Evolutionary conservation across 805 yeast species (phyloP).

Genomic region (Scheffersomyces stipitis): DNA sequence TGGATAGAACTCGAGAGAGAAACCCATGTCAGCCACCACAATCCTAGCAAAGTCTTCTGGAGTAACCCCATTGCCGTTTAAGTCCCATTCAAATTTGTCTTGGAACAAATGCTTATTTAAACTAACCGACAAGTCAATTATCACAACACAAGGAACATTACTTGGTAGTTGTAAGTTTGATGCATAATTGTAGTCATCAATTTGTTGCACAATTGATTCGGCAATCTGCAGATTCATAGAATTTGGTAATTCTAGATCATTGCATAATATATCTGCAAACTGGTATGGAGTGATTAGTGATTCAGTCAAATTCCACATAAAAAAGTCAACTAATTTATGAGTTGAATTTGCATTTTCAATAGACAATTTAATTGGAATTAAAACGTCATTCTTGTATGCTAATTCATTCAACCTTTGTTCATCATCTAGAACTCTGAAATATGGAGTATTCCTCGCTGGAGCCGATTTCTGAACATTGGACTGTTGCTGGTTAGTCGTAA

Average conservation of each 20-base stretch:
- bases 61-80: slow-evolving; percentile 51
- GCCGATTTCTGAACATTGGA: slow-evolving; percentile 28
- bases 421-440: slow-evolving; percentile 21
- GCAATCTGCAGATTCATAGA: slow-evolving; percentile 63
- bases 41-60: slow-evolving; percentile 84
- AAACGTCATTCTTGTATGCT: slow-evolving; percentile 39
- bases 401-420: slow-evolving; percentile 18
- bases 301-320: slow-evolving; percentile 75
- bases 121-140: slow-evolving; percentile 78
- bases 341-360: slow-evolving; percentile 57
- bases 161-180: slow-evolving; percentile 55
- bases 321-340: slow-evolving; percentile 55
- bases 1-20: slow-evolving; percentile 81
- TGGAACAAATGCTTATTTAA: slow-evolving; percentile 81
- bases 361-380: slow-evolving; percentile 67
- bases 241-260: slow-evolving; percentile 78
- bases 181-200: slow-evolving; percentile 69
- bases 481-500: slow-evolving; percentile 35
- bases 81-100: slow-evolving; percentile 95
- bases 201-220: slow-evolving; percentile 72
- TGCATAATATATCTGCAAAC: slow-evolving; percentile 72
- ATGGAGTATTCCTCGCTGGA: slow-evolving; percentile 24
- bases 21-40: slow-evolving; percentile 82
- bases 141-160: slow-evolving; percentile 52
- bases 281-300: slow-evolving; percentile 67